Evolutionary conservation across 495 filamentous ascomycete species (phyloP).

Genomic region (Tuber calosporum): DNA sequence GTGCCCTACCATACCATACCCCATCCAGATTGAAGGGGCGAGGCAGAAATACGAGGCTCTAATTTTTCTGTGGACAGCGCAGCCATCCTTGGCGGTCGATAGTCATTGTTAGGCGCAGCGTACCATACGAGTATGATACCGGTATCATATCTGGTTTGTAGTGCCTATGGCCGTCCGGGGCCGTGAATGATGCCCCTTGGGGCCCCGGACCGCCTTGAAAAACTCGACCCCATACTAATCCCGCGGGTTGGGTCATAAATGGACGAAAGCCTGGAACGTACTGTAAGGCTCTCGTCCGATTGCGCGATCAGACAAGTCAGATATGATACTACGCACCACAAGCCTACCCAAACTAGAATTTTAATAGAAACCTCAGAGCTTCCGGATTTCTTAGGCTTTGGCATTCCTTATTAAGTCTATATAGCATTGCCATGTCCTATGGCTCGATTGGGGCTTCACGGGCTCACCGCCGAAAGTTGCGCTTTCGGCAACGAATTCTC

Average conservation of each 20-base stretch:
- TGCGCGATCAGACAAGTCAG: not conserved
- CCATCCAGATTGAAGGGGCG: not conserved
- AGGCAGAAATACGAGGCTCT: not conserved
- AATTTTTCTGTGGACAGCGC: not conserved
- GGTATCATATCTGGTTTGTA: not conserved
- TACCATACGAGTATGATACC: too few species aligned
- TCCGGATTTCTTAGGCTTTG: not conserved
- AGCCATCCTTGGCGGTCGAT: not conserved
- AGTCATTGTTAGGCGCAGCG: not conserved
- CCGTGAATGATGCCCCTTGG: not conserved
- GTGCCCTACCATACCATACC: not conserved
- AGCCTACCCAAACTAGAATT: not conserved
- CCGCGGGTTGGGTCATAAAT: not conserved
- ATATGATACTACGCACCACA: too few species aligned
- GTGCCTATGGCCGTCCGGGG: not conserved
- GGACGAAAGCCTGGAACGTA: not conserved
- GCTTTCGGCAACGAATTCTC: not conserved
- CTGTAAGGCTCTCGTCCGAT: not conserved
- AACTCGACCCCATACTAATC: not conserved
- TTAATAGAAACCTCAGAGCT: not conserved
- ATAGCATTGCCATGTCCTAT: not conserved
- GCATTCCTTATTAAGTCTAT: not conserved
- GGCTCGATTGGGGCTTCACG: not conserved
- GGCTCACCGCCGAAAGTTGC: not conserved
- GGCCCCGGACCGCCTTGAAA: not conserved